Evolutionary conservation across 2,329 filamentous ascomycete genomes (phyloP), one percentile per base, ranked within the genome.

Genomic region (Aspergillus hiratsukae): DNA sequence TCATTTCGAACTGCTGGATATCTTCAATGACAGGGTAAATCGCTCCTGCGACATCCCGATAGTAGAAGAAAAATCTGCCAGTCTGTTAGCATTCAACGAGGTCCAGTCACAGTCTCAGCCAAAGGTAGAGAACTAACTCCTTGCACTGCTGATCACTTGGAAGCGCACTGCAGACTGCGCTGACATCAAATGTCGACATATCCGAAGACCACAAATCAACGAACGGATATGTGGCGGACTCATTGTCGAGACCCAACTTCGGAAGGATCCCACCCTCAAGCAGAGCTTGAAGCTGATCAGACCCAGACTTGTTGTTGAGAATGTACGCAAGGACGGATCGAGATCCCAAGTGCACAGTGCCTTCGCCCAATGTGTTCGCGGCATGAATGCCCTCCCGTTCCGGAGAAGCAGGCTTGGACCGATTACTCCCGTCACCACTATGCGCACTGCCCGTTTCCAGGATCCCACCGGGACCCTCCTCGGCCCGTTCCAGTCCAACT

Each of bases 161-260:
- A 31, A 87, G 71, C 1, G 82, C 82, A 61, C 81, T 83, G 37
- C 81, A 82, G 2, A 87, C 76, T 52, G 84, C 82, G 56, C 76
- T 80, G 4, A 84, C 78, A 63, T 84, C 80, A 58, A 81, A 78
- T 5, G 82, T 75, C 1, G 81, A 83, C 51, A 81, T 83, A 55
- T 85, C 82, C 1, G 82, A 82, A 5, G 84, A 84, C 83, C 83
- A 87, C 2, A 87, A 71, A 64, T 86, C 84, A 28, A 87, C 82
- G 63, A 87, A 87, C 6, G 84, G 84, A 64, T 87, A 87, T 8
- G 83, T 86, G 3, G 83, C 83, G 40, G 80, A 83, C 64, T 86
- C 83, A 61, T 87, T 86, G 64, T 86, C 84, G 35, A 87, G 75
- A 2, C 84, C 84, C 55, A 87, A 78, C 54, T 86, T 81, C 0